Percentiles rank a stretch among this genome's conserved stretches.
Evolutionary conservation across 1,139 yeast species (phyloP).

Genomic region (Kazachstania sp.): DNA sequence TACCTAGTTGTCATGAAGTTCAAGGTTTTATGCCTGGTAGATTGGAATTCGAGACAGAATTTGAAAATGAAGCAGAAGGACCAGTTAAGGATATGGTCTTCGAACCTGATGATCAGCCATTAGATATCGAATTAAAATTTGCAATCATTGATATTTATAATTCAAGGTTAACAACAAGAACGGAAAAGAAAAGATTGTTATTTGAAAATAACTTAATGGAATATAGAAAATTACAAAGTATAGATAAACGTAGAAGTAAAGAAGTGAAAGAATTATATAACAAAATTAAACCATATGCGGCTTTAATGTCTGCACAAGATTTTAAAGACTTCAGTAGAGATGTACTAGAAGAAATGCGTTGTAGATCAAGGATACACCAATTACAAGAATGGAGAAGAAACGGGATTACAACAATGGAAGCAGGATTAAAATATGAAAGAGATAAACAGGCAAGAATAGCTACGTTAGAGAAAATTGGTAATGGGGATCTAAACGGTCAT

Average conservation of each 20-base stretch:
- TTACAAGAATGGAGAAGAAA: slow-evolving; percentile 87
- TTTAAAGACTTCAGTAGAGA: slow-evolving; percentile 67
- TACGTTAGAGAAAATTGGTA: slow-evolving; percentile 54
- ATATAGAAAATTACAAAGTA: slow-evolving; percentile 50
- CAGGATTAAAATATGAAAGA: slow-evolving; percentile 78
- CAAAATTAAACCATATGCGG: slow-evolving; percentile 69
- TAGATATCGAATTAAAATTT: slow-evolving; percentile 81
- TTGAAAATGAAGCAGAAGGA: slow-evolving; percentile 92
- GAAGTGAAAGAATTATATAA: slow-evolving; percentile 81
- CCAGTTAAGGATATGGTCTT: slow-evolving; percentile 92
- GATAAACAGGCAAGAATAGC: slow-evolving; percentile 63
- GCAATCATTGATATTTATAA: slow-evolving; percentile 84
- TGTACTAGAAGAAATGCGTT: slow-evolving; percentile 65
- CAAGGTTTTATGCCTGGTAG: slow-evolving; percentile 99
- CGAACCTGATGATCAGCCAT: slow-evolving; percentile 83
- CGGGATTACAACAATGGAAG: slow-evolving; percentile 79
- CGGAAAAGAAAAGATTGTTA: slow-evolving; percentile 80
- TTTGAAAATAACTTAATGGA: slow-evolving; percentile 73
- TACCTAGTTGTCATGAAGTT: slow-evolving; percentile 91
- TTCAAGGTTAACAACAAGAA: slow-evolving; percentile 80
- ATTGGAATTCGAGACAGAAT: slow-evolving; percentile 90
- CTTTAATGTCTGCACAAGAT: slow-evolving; percentile 73
- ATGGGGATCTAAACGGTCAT: not conserved
- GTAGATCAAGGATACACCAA: slow-evolving; percentile 76
- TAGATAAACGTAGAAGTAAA: slow-evolving; percentile 71